Evolutionary conservation across 306 rosid genomes (phyloP).

Genomic region (Medicago ruthenica): DNA sequence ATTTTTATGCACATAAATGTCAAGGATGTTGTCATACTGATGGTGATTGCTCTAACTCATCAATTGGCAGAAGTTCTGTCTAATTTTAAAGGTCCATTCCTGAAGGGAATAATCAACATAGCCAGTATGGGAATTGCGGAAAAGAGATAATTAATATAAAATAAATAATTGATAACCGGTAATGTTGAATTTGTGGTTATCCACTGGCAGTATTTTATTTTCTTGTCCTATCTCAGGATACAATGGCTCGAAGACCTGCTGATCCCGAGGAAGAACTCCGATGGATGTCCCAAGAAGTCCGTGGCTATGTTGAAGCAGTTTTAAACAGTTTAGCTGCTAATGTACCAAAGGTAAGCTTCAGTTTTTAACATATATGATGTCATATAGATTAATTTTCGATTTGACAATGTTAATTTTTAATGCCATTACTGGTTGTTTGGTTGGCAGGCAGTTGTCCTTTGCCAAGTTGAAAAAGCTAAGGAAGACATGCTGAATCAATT

Average conservation of each 20-base stretch:
- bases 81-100: slow-evolving; percentile 7
- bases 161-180: neutral
- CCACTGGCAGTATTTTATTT: slow-evolving; percentile 6
- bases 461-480: slow-evolving; percentile 97
- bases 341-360: slow-evolving; percentile 79
- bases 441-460: slow-evolving; percentile 95
- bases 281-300: slow-evolving; percentile 99
- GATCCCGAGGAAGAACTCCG: slow-evolving; percentile 98
- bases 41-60: neutral
- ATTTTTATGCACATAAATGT: neutral
- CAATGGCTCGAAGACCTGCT: slow-evolving; percentile 93
- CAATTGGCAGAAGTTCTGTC: neutral
- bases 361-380: slow-evolving; percentile 15
- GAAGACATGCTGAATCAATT: slow-evolving; percentile 97
- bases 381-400: neutral
- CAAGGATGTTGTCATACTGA: neutral
- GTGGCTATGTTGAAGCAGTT: slow-evolving; percentile 98
- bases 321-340: slow-evolving; percentile 98
- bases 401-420: slow-evolving; percentile 37
- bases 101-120: neutral
- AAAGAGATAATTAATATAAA: neutral
- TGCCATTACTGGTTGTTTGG: slow-evolving; percentile 42
- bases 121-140: neutral
- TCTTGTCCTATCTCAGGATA: slow-evolving; percentile 60
- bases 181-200: slow-evolving; percentile 15